Evolutionary conservation across 257 asterid genomes (phyloP), one percentile per base, ranked within the genome.

Genomic region (Penstemon eatonii): DNA sequence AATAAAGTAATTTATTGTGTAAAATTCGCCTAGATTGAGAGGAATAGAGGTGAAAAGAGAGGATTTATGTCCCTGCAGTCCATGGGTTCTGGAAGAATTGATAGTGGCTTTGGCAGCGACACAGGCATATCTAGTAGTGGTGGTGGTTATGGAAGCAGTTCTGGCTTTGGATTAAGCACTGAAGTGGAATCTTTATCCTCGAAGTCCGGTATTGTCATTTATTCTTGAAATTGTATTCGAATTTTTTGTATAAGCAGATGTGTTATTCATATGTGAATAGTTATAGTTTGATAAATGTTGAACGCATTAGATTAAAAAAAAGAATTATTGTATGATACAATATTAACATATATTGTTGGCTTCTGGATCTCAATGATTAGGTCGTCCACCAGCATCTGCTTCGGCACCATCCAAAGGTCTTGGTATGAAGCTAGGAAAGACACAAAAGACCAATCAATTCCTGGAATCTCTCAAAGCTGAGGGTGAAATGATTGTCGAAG

Each of bases 341-440:
- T 25, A 25, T 25, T 68, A 49, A 39, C 43, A 54, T 49, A 61
- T 55, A 45, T 61, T 55, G 60, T 69, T 78, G 57, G 2, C 56
- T 47, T 54, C 41, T 60, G 9, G 10, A 41, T 51, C 56, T 65
- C 8, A 73, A 63, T 59, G 51, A 70, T 59, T 78, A 83, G 91
- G 89, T 67, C 89, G 81, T 42, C 81, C 86, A 42, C 43, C 85
- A 63, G 69, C 95, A 65, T 61, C 90, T 68, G 85, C 88, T 68
- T 63, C 85, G 39, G 95, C 88, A 77, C 92, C 95, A 70, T 79
- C 87, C 36, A 87, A 85, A 71, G 87, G 85, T 73, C 81, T 84
- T 66, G 95, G 95, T 58, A 85, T 87, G 90, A 69, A 85, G 83
- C 84, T 87, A 50, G 95, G 95, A 4, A 87, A 87, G 79, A 72